phyloP scores from a whole-genome alignment of 2,329 filamentous ascomycete genomes.

The Nannizziopsis arthrosporioides region DNA sequence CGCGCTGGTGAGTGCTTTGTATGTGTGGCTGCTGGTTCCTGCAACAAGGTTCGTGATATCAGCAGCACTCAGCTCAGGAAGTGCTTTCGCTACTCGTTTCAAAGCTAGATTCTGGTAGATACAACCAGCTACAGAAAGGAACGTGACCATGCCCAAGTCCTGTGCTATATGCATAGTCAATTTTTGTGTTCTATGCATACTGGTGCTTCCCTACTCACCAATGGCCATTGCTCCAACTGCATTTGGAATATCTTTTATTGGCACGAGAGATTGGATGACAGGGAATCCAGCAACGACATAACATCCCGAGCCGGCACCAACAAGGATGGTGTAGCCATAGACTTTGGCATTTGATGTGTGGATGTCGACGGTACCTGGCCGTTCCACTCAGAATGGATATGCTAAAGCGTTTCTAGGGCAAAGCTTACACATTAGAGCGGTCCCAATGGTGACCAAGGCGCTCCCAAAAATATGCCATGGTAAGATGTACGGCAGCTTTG shows the following conservation, averaged over 20 bases:
- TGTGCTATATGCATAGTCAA: background rate
- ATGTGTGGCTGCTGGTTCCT: conserved; percentile 1
- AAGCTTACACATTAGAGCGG: background rate
- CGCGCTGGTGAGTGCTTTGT: background rate
- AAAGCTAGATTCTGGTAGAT: conserved; percentile 3
- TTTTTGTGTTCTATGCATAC: too few relatives aligned
- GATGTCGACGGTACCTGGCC: conserved; percentile 17
- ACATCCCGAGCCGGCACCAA: conserved; percentile 31
- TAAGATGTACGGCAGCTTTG: conserved; percentile 16
- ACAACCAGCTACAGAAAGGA: background rate
- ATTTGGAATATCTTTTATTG: conserved; percentile 21
- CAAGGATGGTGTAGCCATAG: conserved; percentile 27
- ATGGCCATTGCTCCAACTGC: conserved; percentile 30
- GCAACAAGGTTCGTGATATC: background rate
- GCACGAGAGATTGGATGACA: conserved; percentile 29
- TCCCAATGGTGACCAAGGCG: background rate
- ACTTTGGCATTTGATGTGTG: conserved; percentile 15
- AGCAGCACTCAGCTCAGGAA: background rate
- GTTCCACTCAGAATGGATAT: background rate
- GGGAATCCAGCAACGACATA: conserved; percentile 29
- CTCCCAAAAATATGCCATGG: conserved; percentile 23
- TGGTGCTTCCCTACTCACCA: too few relatives aligned
- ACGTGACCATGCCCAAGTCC: background rate
- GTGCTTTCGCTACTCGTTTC: background rate
- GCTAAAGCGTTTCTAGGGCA: background rate